Conservation (phyloP, 192 early-diverging fungal species). For the Coemansia sp. region DNA sequence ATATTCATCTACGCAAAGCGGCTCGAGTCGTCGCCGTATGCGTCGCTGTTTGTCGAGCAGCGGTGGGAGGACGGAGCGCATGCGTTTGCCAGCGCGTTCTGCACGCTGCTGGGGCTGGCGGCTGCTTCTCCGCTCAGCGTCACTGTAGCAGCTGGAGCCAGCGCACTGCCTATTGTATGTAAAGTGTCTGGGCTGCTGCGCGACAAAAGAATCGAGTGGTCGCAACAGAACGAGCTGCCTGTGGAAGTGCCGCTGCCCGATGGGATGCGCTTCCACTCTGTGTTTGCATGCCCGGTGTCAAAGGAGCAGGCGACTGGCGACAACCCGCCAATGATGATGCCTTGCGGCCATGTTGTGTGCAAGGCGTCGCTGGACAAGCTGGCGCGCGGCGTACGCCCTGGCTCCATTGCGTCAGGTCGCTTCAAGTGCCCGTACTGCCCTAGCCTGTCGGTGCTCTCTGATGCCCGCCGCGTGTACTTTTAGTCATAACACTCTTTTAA, state of each 20-base stretch:
- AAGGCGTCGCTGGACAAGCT: slow-evolving; percentile 85
- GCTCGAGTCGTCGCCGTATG: slow-evolving; percentile 72
- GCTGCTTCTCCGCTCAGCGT: slow-evolving; percentile 30
- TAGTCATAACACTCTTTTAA: neutral
- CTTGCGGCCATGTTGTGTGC: slow-evolving; percentile 95
- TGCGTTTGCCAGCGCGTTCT: slow-evolving; percentile 30
- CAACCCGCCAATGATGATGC: slow-evolving; percentile 99
- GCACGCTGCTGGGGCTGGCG: slow-evolving; percentile 31
- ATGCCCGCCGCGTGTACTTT: slow-evolving; percentile 45
- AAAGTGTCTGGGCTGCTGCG: slow-evolving; percentile 89
- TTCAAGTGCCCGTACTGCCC: slow-evolving; percentile 99
- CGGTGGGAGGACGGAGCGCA: slow-evolving; percentile 36
- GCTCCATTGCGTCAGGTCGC: slow-evolving; percentile 44
- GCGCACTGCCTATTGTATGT: slow-evolving; percentile 86
- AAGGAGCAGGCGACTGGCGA: slow-evolving; percentile 89
- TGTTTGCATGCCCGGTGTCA: slow-evolving; percentile 95
- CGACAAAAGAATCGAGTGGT: slow-evolving; percentile 85
- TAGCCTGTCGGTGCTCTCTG: slow-evolving; percentile 69
- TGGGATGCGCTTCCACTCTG: slow-evolving; percentile 85
- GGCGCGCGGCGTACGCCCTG: slow-evolving; percentile 65
- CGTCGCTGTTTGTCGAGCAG: slow-evolving; percentile 48
- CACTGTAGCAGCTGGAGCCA: slow-evolving; percentile 74
- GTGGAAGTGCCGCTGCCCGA: slow-evolving; percentile 88
- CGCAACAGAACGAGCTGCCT: slow-evolving; percentile 85
- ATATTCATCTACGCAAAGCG: slow-evolving; percentile 56